phyloP scores from a whole-genome alignment of 148 eudicot species.

The Rhododendron ferrugineum region DNA sequence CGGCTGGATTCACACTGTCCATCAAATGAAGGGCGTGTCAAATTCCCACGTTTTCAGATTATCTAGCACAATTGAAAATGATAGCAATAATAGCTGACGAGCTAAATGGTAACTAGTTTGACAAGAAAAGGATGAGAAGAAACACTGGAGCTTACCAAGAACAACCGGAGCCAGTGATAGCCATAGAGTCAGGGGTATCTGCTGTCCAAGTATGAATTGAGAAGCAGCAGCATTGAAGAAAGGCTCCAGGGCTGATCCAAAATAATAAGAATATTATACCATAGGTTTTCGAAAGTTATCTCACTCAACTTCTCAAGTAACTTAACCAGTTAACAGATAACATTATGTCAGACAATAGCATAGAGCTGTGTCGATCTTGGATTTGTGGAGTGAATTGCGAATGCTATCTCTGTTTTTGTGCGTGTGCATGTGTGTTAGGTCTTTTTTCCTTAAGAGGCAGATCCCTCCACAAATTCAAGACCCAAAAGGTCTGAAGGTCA shows the following conservation, averaged over 20 bases:
- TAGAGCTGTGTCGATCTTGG: neutral
- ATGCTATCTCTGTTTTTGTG: neutral
- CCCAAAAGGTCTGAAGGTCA: conserved; percentile 8
- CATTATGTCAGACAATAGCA: neutral
- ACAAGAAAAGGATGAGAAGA: neutral
- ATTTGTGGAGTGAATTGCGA: neutral
- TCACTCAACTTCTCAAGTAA: neutral
- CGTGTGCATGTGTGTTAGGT: neutral
- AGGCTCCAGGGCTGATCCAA: conserved; percentile 82
- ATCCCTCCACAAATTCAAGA: neutral
- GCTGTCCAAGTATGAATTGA: conserved; percentile 86
- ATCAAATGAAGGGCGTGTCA: neutral
- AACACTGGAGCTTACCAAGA: conserved; percentile 43
- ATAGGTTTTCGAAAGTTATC: neutral
- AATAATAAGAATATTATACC: neutral
- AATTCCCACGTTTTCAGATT: neutral
- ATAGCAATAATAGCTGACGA: neutral
- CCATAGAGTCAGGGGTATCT: conserved; percentile 77
- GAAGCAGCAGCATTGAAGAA: conserved; percentile 99
- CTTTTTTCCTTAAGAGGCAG: neutral
- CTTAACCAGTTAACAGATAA: neutral
- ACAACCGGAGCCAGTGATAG: conserved; percentile 93
- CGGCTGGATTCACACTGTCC: neutral
- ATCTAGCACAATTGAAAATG: neutral
- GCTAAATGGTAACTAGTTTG: neutral